Evolutionary conservation across 257 asterid species (phyloP).

Genomic region (Solanum chmielewskii): DNA sequence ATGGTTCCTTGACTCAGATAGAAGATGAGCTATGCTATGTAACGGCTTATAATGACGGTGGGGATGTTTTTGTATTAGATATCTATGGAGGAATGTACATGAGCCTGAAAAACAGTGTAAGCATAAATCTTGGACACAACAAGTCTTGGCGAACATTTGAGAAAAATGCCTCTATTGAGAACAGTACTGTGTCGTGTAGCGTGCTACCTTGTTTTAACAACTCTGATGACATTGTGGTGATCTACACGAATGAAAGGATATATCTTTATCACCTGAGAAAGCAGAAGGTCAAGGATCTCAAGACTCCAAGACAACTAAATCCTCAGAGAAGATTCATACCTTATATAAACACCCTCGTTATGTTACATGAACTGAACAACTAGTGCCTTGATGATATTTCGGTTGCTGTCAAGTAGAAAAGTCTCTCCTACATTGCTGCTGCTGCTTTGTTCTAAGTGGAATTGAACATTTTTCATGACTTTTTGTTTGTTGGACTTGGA

Average conservation of each 20-base stretch:
- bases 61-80: constrained; percentile 1
- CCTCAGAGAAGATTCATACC: constrained; percentile 6
- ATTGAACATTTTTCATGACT: neutral
- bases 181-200: constrained; percentile 6
- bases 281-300: neutral
- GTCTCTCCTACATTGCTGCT: neutral
- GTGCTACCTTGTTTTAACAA: neutral
- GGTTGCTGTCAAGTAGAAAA: neutral
- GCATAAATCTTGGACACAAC: neutral
- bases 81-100: constrained; percentile 20
- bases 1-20: constrained; percentile 23
- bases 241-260: neutral
- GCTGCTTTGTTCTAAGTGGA: neutral
- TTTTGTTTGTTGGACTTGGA: neutral
- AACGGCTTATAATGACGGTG: neutral
- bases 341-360: constrained; percentile 33
- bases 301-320: neutral
- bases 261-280: neutral
- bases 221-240: neutral
- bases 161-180: constrained; percentile 14
- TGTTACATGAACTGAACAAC: neutral
- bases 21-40: constrained; percentile 31
- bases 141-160: neutral
- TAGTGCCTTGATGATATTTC: neutral
- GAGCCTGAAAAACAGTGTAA: constrained; percentile 6